Conservation (phyloP, 1,284 basidiomycete species). For the Cryptococcus wingfieldii region DNA sequence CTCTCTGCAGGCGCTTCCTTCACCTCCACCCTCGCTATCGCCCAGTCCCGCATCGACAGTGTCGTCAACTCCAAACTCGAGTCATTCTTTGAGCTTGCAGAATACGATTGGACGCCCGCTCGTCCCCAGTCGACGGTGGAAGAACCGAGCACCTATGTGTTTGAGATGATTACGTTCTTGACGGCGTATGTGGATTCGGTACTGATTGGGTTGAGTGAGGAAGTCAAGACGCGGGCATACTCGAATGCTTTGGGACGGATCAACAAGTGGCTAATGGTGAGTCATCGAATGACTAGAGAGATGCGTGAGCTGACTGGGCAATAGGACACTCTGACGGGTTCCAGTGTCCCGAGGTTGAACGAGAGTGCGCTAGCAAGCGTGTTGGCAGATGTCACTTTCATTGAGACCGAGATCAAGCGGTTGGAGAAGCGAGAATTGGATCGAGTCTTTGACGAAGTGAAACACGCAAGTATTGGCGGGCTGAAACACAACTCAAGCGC, state of each 20-base stretch:
- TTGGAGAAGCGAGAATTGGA: slow-evolving; percentile 67
- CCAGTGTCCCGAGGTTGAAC: slow-evolving; percentile 72
- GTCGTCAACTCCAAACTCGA: slow-evolving; percentile 91
- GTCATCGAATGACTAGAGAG: slow-evolving; percentile 8
- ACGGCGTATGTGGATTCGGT: slow-evolving; percentile 94
- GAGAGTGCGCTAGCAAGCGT: slow-evolving; percentile 82
- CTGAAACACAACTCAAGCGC: neutral
- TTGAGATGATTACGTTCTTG: slow-evolving; percentile 93
- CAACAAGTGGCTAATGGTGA: slow-evolving; percentile 74
- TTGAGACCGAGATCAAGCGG: slow-evolving; percentile 73
- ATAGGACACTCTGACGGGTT: slow-evolving; percentile 40
- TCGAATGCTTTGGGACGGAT: slow-evolving; percentile 79
- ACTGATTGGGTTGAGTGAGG: slow-evolving; percentile 65
- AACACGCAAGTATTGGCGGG: slow-evolving; percentile 57
- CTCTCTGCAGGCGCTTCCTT: slow-evolving; percentile 56
- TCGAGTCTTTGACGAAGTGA: slow-evolving; percentile 74
- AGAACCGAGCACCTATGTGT: slow-evolving; percentile 80
- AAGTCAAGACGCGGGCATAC: slow-evolving; percentile 84
- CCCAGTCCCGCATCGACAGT: slow-evolving; percentile 71
- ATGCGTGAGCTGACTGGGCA: neutral
- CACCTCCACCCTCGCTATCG: slow-evolving; percentile 62
- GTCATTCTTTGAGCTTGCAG: slow-evolving; percentile 89
- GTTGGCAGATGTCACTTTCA: slow-evolving; percentile 73
- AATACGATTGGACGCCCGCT: slow-evolving; percentile 85
- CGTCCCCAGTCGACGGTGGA: slow-evolving; percentile 51